Evolutionary conservation across 768 basidiomycete genomes (phyloP), one percentile per base, ranked within the genome.

Genomic region (Psilocybe cyanescens): DNA sequence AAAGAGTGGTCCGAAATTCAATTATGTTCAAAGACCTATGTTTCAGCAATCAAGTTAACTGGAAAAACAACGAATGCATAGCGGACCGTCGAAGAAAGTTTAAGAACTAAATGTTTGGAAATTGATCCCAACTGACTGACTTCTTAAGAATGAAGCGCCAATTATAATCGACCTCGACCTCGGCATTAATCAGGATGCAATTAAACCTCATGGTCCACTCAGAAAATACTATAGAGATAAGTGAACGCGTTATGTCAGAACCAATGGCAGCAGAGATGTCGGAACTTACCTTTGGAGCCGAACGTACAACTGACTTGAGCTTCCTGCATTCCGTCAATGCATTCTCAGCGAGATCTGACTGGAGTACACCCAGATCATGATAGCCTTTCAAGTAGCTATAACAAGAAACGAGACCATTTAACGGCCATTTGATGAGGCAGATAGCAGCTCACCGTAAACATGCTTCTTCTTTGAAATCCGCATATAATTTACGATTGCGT

Each of bases 381-480:
- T 86, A 90, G 24, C 75, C 76, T 61, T 85, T 85, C 57, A 92
- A 76, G 68, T 92, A 92, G 39, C 91, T 90, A 37, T 16, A 66
- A 53, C 7, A 31, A 30, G 30, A 30, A 56, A 14, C 30, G 2
- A 37, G 30, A 7, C n/a, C 6, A 16, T 14, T 3, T 44, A 47
- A 31, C 37, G 16, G 1, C 19, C 33, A 24, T 24, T 24, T 24
- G n/a, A 44, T 52, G 45, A 31, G 50, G n/a, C 12, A 51, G 12
- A 37, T 30, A 47, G 87, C 75, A 47, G 33, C 29, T 57, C 44
- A 74, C 74, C 68, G 67, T n/a, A 72, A 49, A 70, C 92, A 94
- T 0, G 83, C 72, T 71, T 94, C 92, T 71, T 92, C 89, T 66
- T 86, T 86, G 72, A 91, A 94, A 35, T 94, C 89, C 7, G 84